Evolutionary conservation across 192 early-diverging fungal species (phyloP).

Genomic region (Podochytrium sp.): DNA sequence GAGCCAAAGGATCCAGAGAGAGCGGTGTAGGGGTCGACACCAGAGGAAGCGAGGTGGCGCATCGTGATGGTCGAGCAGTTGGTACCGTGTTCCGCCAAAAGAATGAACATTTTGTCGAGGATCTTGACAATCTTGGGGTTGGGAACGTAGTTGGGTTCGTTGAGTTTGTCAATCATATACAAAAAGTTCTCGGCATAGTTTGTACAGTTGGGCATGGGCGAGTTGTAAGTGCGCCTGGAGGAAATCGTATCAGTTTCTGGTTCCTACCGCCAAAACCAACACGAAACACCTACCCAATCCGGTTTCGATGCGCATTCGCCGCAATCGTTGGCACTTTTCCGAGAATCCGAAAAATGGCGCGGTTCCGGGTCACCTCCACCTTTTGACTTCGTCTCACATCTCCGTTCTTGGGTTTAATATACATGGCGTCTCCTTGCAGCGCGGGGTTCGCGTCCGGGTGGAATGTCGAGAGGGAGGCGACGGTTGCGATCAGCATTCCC

Average conservation of each 20-base stretch:
- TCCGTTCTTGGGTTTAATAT: conserved; percentile 45
- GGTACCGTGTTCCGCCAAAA: conserved; percentile 54
- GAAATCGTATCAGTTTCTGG: no score
- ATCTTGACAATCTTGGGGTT: conserved; percentile 45
- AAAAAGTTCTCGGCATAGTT: conserved; percentile 52
- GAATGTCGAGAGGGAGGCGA: conserved; percentile 67
- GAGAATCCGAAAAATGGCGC: conserved; percentile 61
- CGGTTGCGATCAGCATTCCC: conserved; percentile 66
- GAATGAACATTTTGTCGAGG: conserved; percentile 56
- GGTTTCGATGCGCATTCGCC: conserved; percentile 62
- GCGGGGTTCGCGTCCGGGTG: conserved; percentile 75
- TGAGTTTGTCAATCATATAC: conserved; percentile 57
- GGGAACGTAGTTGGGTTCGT: conserved; percentile 51
- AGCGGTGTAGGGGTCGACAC: conserved; percentile 69
- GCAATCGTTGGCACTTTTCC: conserved; percentile 71
- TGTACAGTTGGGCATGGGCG: conserved; percentile 43
- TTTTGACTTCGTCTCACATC: conserved; percentile 29
- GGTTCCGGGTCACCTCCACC: conserved; percentile 43
- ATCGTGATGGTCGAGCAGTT: conserved; percentile 64
- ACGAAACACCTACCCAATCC: conserved; percentile 55
- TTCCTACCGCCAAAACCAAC: no score
- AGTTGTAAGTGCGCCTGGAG: conserved; percentile 47
- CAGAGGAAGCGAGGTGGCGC: conserved; percentile 66
- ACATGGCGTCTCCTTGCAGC: conserved; percentile 54
- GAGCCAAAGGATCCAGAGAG: conserved; percentile 66